These are phyloP conservation scores for Verticillium tricorpus DNA, from an alignment of 2,329 filamentous ascomycete genomes.

Conservation along the genomic window DNA sequence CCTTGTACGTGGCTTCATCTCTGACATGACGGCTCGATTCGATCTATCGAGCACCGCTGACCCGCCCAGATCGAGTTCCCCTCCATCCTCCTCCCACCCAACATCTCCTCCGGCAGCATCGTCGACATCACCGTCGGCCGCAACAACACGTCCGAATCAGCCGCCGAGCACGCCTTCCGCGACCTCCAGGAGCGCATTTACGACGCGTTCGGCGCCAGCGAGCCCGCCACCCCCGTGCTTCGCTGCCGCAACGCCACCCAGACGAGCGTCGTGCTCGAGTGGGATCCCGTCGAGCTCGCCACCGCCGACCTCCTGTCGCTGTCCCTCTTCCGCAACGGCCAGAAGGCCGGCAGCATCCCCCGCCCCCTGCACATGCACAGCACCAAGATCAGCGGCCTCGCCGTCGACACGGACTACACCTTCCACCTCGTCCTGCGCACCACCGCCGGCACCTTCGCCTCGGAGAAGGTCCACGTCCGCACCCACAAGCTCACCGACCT, in stretches of 20 bases:
- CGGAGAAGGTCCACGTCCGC: constrained; percentile 77
- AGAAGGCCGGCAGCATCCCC: constrained; percentile 94
- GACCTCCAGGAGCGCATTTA: constrained; percentile 86
- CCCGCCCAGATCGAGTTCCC: constrained; percentile 86
- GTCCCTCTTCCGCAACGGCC: constrained; percentile 89
- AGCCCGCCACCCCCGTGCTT: constrained; percentile 72
- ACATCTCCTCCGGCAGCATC: constrained; percentile 93
- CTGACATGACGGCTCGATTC: no score
- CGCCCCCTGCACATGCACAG: constrained; percentile 80
- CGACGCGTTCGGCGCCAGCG: constrained; percentile 74
- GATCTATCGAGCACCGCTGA: background rate
- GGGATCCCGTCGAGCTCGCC: constrained; percentile 90
- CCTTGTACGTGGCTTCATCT: constrained; percentile 56
- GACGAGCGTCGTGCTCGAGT: constrained; percentile 96
- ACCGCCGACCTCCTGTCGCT: constrained; percentile 88
- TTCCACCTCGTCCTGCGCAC: constrained; percentile 93
- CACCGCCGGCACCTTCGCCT: constrained; percentile 79
- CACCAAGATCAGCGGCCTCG: constrained; percentile 94
- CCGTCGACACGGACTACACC: constrained; percentile 93
- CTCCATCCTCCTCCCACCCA: constrained; percentile 89
- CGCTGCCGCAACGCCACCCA: constrained; percentile 96
- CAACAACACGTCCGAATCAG: constrained; percentile 73
- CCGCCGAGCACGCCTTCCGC: constrained; percentile 72
- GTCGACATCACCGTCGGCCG: constrained; percentile 95
- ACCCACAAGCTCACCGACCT: constrained; percentile 99